phyloP scores from a whole-genome alignment of 78 protist genomes.

The Chrysochromulina tobinii region DNA sequence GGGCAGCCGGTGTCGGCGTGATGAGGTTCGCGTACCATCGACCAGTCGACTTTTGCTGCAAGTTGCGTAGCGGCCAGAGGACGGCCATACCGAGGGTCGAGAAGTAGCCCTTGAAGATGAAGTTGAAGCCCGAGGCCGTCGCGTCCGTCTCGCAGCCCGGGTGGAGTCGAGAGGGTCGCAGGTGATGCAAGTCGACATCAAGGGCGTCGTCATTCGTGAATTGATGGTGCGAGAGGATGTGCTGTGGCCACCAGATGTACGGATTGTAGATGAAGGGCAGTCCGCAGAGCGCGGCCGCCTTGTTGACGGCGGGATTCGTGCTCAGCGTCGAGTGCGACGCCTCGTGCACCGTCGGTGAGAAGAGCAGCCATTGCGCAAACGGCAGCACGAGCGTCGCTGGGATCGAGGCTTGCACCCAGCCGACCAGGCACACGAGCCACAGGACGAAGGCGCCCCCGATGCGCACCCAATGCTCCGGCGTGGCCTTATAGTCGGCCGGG shows the following conservation, averaged over 20 bases:
- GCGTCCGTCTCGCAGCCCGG: background rate
- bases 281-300: background rate
- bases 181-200: background rate
- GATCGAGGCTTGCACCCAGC: background rate
- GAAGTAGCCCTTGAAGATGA: background rate
- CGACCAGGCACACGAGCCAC: background rate
- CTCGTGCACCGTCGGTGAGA: background rate
- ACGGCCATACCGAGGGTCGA: background rate
- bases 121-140: background rate
- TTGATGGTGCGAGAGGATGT: slow-evolving; percentile 13
- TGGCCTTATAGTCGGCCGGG: background rate
- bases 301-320: background rate
- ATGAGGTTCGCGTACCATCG: background rate
- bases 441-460: background rate
- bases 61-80: background rate
- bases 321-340: background rate
- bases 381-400: background rate
- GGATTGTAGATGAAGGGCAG: slow-evolving; percentile 7
- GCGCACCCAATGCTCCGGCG: background rate
- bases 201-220: background rate
- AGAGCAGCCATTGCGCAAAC: background rate
- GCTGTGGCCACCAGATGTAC: slow-evolving; percentile 5
- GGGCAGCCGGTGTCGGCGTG: background rate
- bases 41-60: background rate
- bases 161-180: background rate